These are phyloP conservation scores for Populus euphratica DNA, from an alignment of 345 rosid species.

Conservation along the genomic window DNA sequence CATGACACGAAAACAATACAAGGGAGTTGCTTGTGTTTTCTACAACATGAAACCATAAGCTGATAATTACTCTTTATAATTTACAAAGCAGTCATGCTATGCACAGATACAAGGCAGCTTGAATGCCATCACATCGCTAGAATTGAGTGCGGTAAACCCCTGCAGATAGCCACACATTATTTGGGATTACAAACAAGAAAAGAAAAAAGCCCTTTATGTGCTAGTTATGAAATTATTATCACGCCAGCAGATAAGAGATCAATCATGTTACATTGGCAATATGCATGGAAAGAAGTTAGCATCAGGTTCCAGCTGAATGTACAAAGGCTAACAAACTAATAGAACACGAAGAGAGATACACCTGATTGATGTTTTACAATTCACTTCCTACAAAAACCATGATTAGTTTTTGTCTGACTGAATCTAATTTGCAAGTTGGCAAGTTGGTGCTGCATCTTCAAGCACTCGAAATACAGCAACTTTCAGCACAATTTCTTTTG, in stretches of 20 bases:
- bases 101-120: neutral
- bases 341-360: too few relatives aligned
- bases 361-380: too few relatives aligned
- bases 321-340: too few relatives aligned
- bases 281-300: too few relatives aligned
- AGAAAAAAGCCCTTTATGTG: too few relatives aligned
- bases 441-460: constrained; percentile 14
- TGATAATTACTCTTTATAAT: neutral
- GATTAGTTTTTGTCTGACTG: too few relatives aligned
- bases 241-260: too few relatives aligned
- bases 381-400: too few relatives aligned
- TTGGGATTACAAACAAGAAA: too few relatives aligned
- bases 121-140: neutral
- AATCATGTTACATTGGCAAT: too few relatives aligned
- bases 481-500: constrained; percentile 39
- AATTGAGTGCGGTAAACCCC: neutral
- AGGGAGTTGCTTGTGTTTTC: neutral
- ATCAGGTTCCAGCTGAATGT: too few relatives aligned
- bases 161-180: neutral
- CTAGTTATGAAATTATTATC: too few relatives aligned
- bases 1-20: neutral
- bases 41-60: neutral
- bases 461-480: constrained; percentile 50
- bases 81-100: neutral
- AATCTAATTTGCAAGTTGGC: neutral